Conservation (phyloP, 2,329 filamentous ascomycete genomes). For the Penicillium sp. region DNA sequence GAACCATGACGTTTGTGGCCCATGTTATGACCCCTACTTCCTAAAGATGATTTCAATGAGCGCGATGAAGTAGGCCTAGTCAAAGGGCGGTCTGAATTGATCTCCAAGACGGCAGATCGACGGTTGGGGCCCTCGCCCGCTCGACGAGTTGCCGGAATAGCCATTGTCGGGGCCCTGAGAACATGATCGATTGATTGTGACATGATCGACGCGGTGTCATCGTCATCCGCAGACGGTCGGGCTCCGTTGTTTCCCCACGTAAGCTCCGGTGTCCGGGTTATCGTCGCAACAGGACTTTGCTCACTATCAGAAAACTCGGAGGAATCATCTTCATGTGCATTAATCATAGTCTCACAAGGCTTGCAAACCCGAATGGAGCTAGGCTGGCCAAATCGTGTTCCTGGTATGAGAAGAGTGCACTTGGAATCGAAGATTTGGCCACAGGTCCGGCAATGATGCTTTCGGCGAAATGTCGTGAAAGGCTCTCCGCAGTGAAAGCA, state of each 20-base stretch:
- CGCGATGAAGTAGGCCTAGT: slow-evolving; percentile 91
- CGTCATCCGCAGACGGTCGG: slow-evolving; percentile 46
- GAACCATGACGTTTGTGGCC: slow-evolving; percentile 84
- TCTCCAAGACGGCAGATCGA: slow-evolving; percentile 85
- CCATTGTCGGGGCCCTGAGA: slow-evolving; percentile 58
- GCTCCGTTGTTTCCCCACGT: slow-evolving; percentile 48
- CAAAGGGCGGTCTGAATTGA: slow-evolving; percentile 73
- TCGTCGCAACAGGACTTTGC: slow-evolving; percentile 59
- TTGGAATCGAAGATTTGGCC: slow-evolving; percentile 99
- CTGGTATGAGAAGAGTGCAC: slow-evolving; percentile 88
- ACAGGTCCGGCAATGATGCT: slow-evolving; percentile 91
- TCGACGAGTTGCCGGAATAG: slow-evolving; percentile 63
- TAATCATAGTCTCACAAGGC: slow-evolving; percentile 86
- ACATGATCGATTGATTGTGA: slow-evolving; percentile 49
- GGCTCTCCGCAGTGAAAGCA: slow-evolving; percentile 89
- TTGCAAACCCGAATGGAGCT: slow-evolving; percentile 87
- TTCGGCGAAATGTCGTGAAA: slow-evolving; percentile 90
- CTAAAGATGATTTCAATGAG: slow-evolving; percentile 73
- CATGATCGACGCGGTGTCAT: slow-evolving; percentile 47
- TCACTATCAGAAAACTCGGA: slow-evolving; percentile 83
- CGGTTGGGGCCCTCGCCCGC: slow-evolving; percentile 74
- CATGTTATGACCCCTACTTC: slow-evolving; percentile 71
- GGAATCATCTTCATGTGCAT: slow-evolving; percentile 83
- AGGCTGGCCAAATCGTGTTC: slow-evolving; percentile 80
- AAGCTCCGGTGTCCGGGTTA: slow-evolving; percentile 61